Conservation (phyloP, 2,329 filamentous ascomycete species). For the Pestalotiopsis sp. region DNA sequence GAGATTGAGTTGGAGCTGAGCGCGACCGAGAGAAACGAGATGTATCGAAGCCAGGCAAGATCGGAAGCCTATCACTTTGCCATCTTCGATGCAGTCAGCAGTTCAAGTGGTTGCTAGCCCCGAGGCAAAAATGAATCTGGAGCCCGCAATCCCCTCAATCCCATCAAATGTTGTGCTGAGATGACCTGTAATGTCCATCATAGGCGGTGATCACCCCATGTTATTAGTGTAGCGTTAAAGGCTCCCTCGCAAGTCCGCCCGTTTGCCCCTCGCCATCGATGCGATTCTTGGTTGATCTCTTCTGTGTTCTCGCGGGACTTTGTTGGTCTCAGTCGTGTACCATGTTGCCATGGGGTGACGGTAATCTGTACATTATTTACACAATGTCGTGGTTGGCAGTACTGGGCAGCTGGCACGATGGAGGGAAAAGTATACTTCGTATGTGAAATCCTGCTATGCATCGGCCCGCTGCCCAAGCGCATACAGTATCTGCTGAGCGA, state of each 20-base stretch:
- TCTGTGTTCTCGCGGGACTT: no score
- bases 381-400: no score
- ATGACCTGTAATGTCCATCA: neutral
- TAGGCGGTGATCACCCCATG: neutral
- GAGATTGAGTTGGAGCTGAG: neutral
- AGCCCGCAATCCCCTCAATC: neutral
- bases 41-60: neutral
- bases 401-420: no score
- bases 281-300: neutral
- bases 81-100: conserved; percentile 7
- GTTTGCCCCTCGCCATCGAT: neutral
- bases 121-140: neutral
- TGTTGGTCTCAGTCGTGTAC: no score
- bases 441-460: no score
- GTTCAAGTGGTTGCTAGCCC: neutral
- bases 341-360: no score
- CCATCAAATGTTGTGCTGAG: neutral
- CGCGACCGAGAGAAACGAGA: neutral
- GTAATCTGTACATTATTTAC: no score
- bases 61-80: conserved; percentile 10
- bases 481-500: no score
- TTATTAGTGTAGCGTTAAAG: neutral
- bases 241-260: neutral
- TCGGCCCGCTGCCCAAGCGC: no score
- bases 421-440: no score